Evolutionary conservation across 345 rosid species (phyloP).

Genomic region (Trapa bicornis): DNA sequence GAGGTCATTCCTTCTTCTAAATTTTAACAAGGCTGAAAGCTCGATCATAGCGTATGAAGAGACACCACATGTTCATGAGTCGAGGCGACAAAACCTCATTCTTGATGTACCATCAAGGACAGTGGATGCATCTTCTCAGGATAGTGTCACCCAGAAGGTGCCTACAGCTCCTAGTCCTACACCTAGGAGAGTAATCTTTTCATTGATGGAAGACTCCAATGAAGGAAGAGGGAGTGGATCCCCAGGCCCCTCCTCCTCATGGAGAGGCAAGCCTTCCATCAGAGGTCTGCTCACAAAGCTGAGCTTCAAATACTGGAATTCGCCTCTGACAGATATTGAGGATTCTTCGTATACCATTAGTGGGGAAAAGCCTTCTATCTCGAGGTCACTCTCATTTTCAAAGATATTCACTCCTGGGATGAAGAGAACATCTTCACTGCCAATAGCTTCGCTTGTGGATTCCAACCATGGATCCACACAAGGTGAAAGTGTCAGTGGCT

Average conservation of each 20-base stretch:
- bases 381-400: conserved; percentile 69
- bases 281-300: conserved; percentile 49
- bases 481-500: conserved; percentile 29
- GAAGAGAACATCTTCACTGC: conserved; percentile 71
- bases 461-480: conserved; percentile 35
- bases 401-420: conserved; percentile 78
- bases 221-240: conserved; percentile 29
- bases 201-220: conserved; percentile 39
- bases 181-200: conserved; percentile 73
- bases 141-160: conserved; percentile 43
- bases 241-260: conserved; percentile 39
- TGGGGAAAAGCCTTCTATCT: conserved; percentile 52
- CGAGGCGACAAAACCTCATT: conserved; percentile 60
- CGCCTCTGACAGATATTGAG: conserved; percentile 34
- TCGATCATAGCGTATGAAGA: conserved; percentile 37
- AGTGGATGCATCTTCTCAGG: conserved; percentile 30
- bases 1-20: not conserved
- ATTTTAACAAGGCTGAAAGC: conserved; percentile 34
- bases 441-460: conserved; percentile 36
- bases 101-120: conserved; percentile 68
- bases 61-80: conserved; percentile 23
- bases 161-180: conserved; percentile 68
- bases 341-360: conserved; percentile 24
- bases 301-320: conserved; percentile 46
- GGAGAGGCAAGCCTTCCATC: conserved; percentile 49